These are phyloP conservation scores for Tetrahymena thermophila DNA, from an alignment of 73 alveolate genomes.

Conservation along the genomic window DNA sequence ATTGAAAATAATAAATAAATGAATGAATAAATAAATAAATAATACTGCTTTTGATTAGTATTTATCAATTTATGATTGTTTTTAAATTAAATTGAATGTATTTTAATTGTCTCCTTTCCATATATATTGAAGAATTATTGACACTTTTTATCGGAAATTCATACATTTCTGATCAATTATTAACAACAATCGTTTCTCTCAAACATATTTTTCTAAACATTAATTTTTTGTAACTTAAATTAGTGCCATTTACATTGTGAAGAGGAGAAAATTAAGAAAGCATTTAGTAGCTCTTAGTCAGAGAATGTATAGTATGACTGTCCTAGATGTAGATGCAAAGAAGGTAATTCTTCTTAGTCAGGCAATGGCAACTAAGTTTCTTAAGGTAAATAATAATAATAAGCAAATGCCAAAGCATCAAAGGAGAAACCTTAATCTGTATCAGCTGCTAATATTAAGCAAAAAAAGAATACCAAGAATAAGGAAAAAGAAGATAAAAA, in stretches of 20 bases:
- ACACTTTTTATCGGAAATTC: background rate
- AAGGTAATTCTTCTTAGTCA: background rate
- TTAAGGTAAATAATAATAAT: background rate
- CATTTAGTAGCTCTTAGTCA: background rate
- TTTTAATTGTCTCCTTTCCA: background rate
- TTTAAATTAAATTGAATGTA: background rate
- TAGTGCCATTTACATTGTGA: background rate
- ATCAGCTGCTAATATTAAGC: background rate
- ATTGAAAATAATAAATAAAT: background rate
- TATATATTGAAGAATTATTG: background rate
- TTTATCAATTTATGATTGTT: background rate
- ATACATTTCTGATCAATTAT: background rate
- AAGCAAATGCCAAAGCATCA: background rate
- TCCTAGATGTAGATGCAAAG: background rate
- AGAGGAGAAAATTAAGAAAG: background rate
- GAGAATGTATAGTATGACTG: background rate
- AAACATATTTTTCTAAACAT: background rate
- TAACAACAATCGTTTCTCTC: background rate
- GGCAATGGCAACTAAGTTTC: background rate
- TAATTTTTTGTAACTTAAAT: background rate
- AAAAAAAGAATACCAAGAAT: background rate
- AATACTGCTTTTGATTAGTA: background rate
- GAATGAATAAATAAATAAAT: too few relatives aligned
- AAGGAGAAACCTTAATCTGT: background rate
- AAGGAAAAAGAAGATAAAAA: background rate